phyloP scores from a whole-genome alignment of 2,329 filamentous ascomycete genomes.

The Shiraia bambusicola region DNA sequence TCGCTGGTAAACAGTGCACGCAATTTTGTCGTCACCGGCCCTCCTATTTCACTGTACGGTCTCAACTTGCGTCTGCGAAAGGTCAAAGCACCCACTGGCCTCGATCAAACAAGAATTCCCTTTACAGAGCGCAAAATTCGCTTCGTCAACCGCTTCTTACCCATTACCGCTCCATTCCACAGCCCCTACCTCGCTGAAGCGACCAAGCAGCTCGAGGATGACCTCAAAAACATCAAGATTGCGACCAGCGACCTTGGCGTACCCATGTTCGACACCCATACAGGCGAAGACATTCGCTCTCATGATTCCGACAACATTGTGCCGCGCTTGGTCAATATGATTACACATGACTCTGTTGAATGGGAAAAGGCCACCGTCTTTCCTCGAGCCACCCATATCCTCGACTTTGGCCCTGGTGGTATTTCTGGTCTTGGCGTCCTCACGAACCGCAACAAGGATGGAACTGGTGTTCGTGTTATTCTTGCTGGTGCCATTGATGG shows the following conservation, averaged over 20 bases:
- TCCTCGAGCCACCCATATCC: conserved; percentile 84
- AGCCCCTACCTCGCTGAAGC: conserved; percentile 88
- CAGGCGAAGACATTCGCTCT: conserved; percentile 78
- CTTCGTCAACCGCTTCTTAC: conserved; percentile 94
- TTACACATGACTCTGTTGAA: conserved; percentile 89
- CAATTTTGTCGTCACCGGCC: conserved; percentile 95
- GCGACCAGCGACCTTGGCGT: conserved; percentile 73
- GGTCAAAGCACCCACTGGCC: conserved; percentile 94
- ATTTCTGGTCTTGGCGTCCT: conserved; percentile 94
- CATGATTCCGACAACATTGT: conserved; percentile 73
- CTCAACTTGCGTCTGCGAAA: conserved; percentile 93
- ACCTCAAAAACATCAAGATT: conserved; percentile 80
- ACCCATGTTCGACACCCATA: conserved; percentile 77
- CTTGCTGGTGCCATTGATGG: conserved; percentile 91
- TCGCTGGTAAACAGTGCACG: conserved; percentile 95
- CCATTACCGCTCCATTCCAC: conserved; percentile 97
- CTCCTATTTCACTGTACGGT: conserved; percentile 93
- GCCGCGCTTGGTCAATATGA: conserved; percentile 83
- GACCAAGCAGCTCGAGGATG: conserved; percentile 78
- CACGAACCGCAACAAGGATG: conserved; percentile 98
- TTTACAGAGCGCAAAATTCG: conserved; percentile 95
- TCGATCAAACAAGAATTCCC: conserved; percentile 92
- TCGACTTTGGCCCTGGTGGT: conserved; percentile 95
- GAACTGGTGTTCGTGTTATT: conserved; percentile 94
- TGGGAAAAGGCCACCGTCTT: conserved; percentile 96